Percentiles rank a stretch among this genome's conserved stretches.
Conservation (phyloP, 352 stramenopile genomes). For the Phytophthora ohioensis region DNA sequence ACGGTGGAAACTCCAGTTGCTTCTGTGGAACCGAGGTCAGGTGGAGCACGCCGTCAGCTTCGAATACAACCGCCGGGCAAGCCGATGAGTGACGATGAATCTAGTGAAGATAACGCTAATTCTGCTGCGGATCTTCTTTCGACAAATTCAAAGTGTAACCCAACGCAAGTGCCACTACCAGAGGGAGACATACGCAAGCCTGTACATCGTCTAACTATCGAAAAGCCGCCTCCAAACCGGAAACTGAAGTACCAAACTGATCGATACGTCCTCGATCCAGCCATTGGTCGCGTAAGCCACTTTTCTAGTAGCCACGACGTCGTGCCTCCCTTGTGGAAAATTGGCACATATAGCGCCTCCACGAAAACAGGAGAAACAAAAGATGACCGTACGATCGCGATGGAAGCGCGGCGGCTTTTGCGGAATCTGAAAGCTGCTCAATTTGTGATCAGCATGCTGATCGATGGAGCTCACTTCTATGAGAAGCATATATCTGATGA, state of each 20-base stretch:
- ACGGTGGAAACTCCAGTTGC: background rate
- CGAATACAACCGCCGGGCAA: slow-evolving; percentile 20
- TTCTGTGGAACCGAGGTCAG: slow-evolving; percentile 3
- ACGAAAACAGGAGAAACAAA: slow-evolving; percentile 3
- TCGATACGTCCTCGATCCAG: slow-evolving; percentile 46
- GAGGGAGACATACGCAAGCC: slow-evolving; percentile 12
- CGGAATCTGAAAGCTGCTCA: slow-evolving; percentile 65
- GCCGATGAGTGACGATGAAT: slow-evolving; percentile 15
- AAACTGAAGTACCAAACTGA: slow-evolving; percentile 46
- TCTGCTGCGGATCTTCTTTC: slow-evolving; percentile 33
- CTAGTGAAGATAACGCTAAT: slow-evolving; percentile 23
- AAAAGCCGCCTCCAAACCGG: slow-evolving; percentile 62
- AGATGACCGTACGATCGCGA: slow-evolving; percentile 32
- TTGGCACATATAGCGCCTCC: background rate
- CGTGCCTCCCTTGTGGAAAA: slow-evolving; percentile 23
- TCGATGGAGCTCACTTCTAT: slow-evolving; percentile 77
- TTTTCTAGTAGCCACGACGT: slow-evolving; percentile 57
- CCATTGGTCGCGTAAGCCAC: slow-evolving; percentile 57
- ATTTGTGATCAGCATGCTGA: slow-evolving; percentile 72
- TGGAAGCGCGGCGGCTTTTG: slow-evolving; percentile 64
- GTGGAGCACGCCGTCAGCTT: slow-evolving; percentile 21
- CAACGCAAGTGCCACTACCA: slow-evolving; percentile 15
- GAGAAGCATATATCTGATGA: slow-evolving; percentile 51
- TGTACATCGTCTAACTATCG: slow-evolving; percentile 33
- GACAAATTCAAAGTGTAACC: slow-evolving; percentile 38